These are phyloP conservation scores for Arthrobotrys entomopaga DNA, from an alignment of 2,329 filamentous ascomycete species.

Conservation along the genomic window DNA sequence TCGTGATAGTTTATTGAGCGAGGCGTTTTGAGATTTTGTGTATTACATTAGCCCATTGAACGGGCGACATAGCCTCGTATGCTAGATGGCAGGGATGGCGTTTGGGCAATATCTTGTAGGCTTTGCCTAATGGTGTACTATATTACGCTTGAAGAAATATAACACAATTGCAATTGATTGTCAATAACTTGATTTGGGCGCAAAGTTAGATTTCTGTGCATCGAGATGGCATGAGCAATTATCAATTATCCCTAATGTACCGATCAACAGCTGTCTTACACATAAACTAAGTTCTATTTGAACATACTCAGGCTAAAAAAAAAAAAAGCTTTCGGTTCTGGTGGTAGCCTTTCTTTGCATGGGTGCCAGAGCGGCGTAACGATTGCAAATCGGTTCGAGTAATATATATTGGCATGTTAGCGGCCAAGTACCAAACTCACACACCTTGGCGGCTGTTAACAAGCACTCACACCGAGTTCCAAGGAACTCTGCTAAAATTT, in stretches of 20 bases:
- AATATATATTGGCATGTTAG: conserved; percentile 20
- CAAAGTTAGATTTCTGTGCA: too few species aligned
- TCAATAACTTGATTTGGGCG: too few species aligned
- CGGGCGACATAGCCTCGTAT: not conserved
- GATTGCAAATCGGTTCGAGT: conserved; percentile 47
- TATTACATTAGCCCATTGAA: not conserved
- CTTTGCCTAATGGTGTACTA: not conserved
- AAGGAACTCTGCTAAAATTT: conserved; percentile 39
- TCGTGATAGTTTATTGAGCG: conserved; percentile 5
- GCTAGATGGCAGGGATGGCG: not conserved
- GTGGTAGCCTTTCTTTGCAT: too few species aligned
- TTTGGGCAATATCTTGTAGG: not conserved
- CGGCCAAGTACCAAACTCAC: conserved; percentile 47
- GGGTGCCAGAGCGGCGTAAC: conserved; percentile 8
- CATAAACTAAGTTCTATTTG: too few species aligned
- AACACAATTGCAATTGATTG: too few species aligned
- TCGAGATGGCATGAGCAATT: too few species aligned
- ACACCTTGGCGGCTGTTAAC: conserved; percentile 31
- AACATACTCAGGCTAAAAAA: too few species aligned
- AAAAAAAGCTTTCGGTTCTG: too few species aligned
- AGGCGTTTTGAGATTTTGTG: not conserved
- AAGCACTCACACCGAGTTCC: conserved; percentile 16
- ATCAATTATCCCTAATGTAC: too few species aligned
- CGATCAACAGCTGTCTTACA: too few species aligned
- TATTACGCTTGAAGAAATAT: too few species aligned